Evolutionary conservation across 1,284 basidiomycete genomes (phyloP), one percentile per base, ranked within the genome.

Genomic region (Ustilago sp.): DNA sequence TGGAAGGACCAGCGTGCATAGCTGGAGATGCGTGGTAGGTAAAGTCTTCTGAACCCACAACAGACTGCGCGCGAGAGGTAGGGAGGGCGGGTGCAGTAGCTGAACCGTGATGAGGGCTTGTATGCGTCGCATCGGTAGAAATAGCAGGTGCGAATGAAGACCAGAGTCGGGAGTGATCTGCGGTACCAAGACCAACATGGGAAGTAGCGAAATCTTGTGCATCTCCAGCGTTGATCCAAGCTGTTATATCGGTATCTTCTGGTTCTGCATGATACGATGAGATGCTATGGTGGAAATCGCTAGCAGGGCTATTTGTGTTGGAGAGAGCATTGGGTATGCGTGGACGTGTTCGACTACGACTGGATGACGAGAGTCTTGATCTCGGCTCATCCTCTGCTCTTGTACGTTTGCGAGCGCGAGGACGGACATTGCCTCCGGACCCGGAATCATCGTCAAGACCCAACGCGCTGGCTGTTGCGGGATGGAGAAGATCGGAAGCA

Each of bases 181-280:
- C 51, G 19, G 39, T 28, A 4, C 57, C 31, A 7, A 66, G 54
- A 31, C 63, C 31, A 7, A 63, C 57, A 31, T 65, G 62, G 1
- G 69, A 56, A 11, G 66, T 23, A 35, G 50, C 54, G 34, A 77
- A 68, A 17, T 77, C 74, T 36, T 77, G 70, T 41, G 52, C 59
- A 23, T 77, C 75, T 52, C 75, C 75, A 4, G 75, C 67, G 43
- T 77, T 74, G 68, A 77, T 77, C 75, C 75, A 77, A 31, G 75
- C 75, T 23, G 75, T 77, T 48, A 77, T 77, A 53, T 77, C 75
- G 48, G 74, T 69, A 19, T 77, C 74, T 45, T 77, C 70, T 15
- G 68, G 61, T 52, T 76, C 74, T 34, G 73, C 45, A 17, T 76
- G 74, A 17, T 76, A 76, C 19, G 74, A 68, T 8, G 74, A 59